Conservation (phyloP, 2,329 filamentous ascomycete species). For the Pseudogymnoascus sp. region DNA sequence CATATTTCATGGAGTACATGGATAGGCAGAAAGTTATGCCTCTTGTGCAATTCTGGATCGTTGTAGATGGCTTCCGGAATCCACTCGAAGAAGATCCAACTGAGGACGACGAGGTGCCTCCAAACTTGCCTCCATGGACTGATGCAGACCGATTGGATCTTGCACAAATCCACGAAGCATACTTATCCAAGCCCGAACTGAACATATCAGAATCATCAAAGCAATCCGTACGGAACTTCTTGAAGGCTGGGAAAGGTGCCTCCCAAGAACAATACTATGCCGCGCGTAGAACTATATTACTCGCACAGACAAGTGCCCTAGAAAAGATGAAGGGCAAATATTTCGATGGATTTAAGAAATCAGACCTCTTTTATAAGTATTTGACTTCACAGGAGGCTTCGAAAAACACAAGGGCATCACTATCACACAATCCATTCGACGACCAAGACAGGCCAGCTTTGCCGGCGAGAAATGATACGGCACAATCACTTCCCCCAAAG, state of each 20-base stretch:
- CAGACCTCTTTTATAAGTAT: slow-evolving; percentile 94
- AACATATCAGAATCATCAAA: slow-evolving; percentile 66
- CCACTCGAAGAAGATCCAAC: slow-evolving; percentile 81
- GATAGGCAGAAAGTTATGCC: slow-evolving; percentile 81
- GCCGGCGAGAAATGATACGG: slow-evolving; percentile 18
- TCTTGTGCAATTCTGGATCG: slow-evolving; percentile 95
- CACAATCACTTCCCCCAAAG: slow-evolving; percentile 33
- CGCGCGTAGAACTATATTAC: slow-evolving; percentile 73
- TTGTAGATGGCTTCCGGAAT: slow-evolving; percentile 92
- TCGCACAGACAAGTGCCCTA: slow-evolving; percentile 73
- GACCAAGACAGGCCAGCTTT: slow-evolving; percentile 15
- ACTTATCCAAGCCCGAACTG: slow-evolving; percentile 75
- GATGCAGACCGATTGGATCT: slow-evolving; percentile 81
- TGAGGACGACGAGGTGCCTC: slow-evolving; percentile 53
- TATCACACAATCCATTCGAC: slow-evolving; percentile 8
- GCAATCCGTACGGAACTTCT: slow-evolving; percentile 65
- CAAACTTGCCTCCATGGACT: slow-evolving; percentile 63
- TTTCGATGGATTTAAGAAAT: slow-evolving; percentile 81
- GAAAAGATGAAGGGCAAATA: slow-evolving; percentile 77
- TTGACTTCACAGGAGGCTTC: slow-evolving; percentile 76
- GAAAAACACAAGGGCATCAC: slow-evolving; percentile 18
- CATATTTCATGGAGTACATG: slow-evolving; percentile 99
- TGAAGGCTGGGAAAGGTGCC: slow-evolving; percentile 69
- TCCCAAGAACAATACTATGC: slow-evolving; percentile 74
- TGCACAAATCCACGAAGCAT: slow-evolving; percentile 84